Base-by-base conservation (phyloP, 2,329 filamentous ascomycete species). In the Claviceps fusiformis region DNA sequence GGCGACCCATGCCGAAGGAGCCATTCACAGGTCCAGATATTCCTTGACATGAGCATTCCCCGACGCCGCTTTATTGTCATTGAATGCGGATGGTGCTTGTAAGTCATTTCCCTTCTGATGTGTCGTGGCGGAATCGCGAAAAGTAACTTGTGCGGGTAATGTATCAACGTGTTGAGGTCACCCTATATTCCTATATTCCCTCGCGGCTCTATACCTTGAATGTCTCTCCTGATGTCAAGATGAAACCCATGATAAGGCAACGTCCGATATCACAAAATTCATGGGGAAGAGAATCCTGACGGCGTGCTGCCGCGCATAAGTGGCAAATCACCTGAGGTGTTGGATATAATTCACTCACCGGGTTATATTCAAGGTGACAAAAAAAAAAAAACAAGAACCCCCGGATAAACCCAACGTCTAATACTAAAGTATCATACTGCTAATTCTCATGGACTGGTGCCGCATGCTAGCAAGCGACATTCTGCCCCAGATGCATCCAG, bases 361-460 rank as follows among this genome's bases (percentile, higher is more conserved):
- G 11, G 24, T 6, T 15, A 31, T 17, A 15, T 24, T 24, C 24
- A 24, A 24, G 24, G 37, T 1, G 15, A 39, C 13, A 39, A 15
- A 13, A 39, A 39, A 13, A 39, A 39, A 33, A 46, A 29, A 37
- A 24, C n/a, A 5, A 33, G 41, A 39, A 47, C 31, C 19, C 24
- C 43, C 15, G 39, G 3, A 2, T 24, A 3, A 37, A 15, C 33
- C 49, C 49, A 43, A 31, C 33, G 3, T 52, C 24, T 49, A 13
- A 1, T 45, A 49, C 44, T 50, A 45, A 43, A 53, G 39, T 43
- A 35, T 43, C 54, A 35, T 49, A 37, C 54, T 49, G 35, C 39
- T 54, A 50, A 24, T 37, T 43, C 55, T 41, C 46, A 37, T 24
- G 49, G 47, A 48, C 54, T 43, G 53, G 44, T 44, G 29, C 41